Conservation (phyloP, 805 yeast species). For the Maudiozyma barnettii region DNA sequence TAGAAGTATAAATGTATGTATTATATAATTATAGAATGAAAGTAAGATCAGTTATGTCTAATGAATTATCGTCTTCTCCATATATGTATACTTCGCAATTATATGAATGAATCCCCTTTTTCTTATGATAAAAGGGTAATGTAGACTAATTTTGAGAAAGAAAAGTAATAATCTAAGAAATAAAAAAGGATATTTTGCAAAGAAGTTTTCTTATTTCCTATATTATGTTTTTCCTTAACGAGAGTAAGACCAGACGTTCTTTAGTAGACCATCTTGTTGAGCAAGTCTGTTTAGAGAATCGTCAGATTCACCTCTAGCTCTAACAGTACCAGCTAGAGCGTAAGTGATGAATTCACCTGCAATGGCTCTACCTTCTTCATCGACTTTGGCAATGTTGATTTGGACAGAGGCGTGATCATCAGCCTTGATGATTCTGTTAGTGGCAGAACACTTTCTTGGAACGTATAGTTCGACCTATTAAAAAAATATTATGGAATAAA, state of each 20-base stretch:
- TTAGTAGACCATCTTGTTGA: slow-evolving; percentile 95
- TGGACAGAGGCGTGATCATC: slow-evolving; percentile 99
- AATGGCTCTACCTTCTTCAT: slow-evolving; percentile 90
- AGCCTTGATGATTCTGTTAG: slow-evolving; percentile 99
- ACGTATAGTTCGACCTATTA: slow-evolving; percentile 96
- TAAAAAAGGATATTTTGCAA: too few relatives aligned
- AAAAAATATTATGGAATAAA: too few relatives aligned
- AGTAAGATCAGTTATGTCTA: too few relatives aligned
- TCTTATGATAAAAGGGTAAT: too few relatives aligned
- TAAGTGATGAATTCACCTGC: slow-evolving; percentile 86
- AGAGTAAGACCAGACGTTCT: slow-evolving; percentile 92
- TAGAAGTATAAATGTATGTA: too few relatives aligned
- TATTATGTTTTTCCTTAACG: slow-evolving; percentile 40
- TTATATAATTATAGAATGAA: too few relatives aligned
- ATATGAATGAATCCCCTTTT: too few relatives aligned
- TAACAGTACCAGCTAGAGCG: slow-evolving; percentile 94
- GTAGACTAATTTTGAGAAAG: too few relatives aligned
- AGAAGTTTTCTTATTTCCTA: too few relatives aligned
- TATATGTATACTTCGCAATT: too few relatives aligned
- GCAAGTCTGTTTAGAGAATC: slow-evolving; percentile 99
- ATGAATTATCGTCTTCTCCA: too few relatives aligned
- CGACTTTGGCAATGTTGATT: slow-evolving; percentile 97
- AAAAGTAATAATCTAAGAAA: too few relatives aligned
- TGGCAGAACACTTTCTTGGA: slow-evolving; percentile 99
- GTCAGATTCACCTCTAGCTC: slow-evolving; percentile 99